phyloP scores from a whole-genome alignment of 2,329 filamentous ascomycete genomes.

The Scedosporium dehoogii region DNA sequence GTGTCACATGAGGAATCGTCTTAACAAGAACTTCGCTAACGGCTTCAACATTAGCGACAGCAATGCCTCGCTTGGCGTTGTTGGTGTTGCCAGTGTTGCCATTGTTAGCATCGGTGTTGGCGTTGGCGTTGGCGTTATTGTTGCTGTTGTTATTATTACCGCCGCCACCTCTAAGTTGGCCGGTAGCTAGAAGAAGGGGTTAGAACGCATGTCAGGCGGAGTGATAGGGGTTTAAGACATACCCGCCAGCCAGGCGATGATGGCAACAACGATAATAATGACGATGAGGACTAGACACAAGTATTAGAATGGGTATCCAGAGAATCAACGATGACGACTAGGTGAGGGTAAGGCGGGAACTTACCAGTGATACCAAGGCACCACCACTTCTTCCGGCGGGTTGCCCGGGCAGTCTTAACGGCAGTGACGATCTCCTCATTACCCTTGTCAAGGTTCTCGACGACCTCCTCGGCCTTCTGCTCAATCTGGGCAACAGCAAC shows the following conservation, averaged over 20 bases:
- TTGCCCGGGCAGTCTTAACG: constrained; percentile 68
- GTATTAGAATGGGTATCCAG: constrained; percentile 15
- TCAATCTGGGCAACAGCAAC: constrained; percentile 72
- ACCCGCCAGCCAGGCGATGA: constrained; percentile 34
- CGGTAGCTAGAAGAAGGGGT: constrained; percentile 25
- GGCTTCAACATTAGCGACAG: not conserved
- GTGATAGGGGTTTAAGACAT: not conserved
- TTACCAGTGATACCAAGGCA: constrained; percentile 67
- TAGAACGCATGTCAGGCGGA: not conserved
- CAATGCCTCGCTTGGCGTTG: constrained; percentile 4
- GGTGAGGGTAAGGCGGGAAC: constrained; percentile 14
- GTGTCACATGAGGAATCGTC: not conserved
- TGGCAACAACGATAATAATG: constrained; percentile 38
- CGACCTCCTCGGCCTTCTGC: constrained; percentile 75
- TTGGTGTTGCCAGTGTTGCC: constrained; percentile 15
- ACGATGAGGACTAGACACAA: constrained; percentile 37
- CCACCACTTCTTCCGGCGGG: constrained; percentile 93
- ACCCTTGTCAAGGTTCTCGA: constrained; percentile 73
- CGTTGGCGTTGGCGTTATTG: constrained; percentile 20
- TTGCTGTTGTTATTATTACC: constrained; percentile 16
- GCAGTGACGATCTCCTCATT: constrained; percentile 77
- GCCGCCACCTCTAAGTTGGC: constrained; percentile 12
- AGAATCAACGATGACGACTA: not conserved
- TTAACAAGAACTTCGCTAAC: not conserved
- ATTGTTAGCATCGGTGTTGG: constrained; percentile 13